A percentile compares a stretch with the other conserved stretches of the same genome.
Conservation (phyloP, 2,329 filamentous ascomycete species). For the Colletotrichum sp. region DNA sequence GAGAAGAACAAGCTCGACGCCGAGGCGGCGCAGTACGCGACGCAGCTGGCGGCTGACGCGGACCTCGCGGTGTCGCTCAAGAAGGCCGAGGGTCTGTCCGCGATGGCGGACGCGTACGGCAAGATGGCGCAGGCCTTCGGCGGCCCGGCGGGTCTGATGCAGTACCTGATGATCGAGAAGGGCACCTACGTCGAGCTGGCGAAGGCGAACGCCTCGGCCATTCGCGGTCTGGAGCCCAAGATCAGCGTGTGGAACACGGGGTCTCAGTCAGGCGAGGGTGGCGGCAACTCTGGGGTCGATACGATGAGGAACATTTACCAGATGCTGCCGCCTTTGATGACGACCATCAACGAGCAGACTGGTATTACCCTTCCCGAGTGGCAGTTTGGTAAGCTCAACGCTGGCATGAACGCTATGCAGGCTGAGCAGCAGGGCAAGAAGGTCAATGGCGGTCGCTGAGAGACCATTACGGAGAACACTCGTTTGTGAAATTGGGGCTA, state of each 20-base stretch:
- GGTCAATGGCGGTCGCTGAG: constrained; percentile 3
- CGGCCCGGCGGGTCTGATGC: constrained; percentile 77
- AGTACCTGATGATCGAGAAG: constrained; percentile 88
- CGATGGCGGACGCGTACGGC: constrained; percentile 82
- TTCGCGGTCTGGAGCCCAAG: constrained; percentile 83
- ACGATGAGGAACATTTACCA: constrained; percentile 85
- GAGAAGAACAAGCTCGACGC: constrained; percentile 46
- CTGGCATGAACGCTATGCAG: constrained; percentile 36
- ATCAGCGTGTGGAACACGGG: constrained; percentile 87
- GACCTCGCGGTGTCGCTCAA: constrained; percentile 66
- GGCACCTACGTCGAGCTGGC: constrained; percentile 80
- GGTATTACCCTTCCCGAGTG: constrained; percentile 81
- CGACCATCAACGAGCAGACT: constrained; percentile 88
- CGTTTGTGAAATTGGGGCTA: neutral
- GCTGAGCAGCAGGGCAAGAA: neutral
- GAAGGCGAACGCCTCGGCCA: constrained; percentile 76
- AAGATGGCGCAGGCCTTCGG: constrained; percentile 76
- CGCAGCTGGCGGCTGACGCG: constrained; percentile 62
- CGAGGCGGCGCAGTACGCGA: constrained; percentile 42
- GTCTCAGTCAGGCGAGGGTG: constrained; percentile 45
- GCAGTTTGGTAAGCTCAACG: constrained; percentile 62
- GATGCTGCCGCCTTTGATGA: constrained; percentile 81
- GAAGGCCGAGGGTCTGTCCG: constrained; percentile 77
- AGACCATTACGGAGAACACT: neutral
- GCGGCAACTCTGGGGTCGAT: constrained; percentile 51